Conservation (phyloP, 163 green algal species). For the Prototheca stagnorum region DNA sequence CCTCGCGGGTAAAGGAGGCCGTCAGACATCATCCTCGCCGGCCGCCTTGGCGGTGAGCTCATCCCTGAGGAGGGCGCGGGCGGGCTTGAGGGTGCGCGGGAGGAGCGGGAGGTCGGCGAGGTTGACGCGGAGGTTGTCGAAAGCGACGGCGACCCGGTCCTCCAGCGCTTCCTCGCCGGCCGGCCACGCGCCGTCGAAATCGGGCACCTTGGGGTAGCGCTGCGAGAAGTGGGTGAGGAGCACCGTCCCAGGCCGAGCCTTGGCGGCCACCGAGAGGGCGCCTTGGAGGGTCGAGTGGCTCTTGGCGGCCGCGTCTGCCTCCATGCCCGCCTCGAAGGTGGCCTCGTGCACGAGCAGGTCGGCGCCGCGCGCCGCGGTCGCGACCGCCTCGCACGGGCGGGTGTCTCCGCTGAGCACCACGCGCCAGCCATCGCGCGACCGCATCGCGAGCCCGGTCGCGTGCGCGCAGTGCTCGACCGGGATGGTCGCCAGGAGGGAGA, state of each 20-base stretch:
- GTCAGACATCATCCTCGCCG: too few relatives aligned
- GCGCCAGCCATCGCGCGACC: conserved; percentile 15
- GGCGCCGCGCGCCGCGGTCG: conserved; percentile 51
- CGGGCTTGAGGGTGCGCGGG: too few relatives aligned
- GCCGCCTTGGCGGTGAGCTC: too few relatives aligned
- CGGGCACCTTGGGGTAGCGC: conserved; percentile 78
- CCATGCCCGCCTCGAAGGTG: conserved; percentile 80
- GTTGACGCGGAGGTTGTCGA: conserved; percentile 72
- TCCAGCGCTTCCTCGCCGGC: not conserved
- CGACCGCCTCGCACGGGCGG: conserved; percentile 51
- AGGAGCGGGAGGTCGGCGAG: conserved; percentile 55
- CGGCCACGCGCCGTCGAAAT: conserved; percentile 22
- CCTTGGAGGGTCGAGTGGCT: conserved; percentile 75
- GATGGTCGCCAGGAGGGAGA: conserved; percentile 46
- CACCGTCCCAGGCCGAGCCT: conserved; percentile 58
- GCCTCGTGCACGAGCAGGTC: conserved; percentile 93
- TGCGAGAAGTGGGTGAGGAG: conserved; percentile 95
- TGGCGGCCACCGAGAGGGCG: conserved; percentile 42
- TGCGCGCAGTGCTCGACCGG: conserved; percentile 58
- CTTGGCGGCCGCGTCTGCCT: conserved; percentile 70
- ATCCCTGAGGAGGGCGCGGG: too few relatives aligned
- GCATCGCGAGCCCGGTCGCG: conserved; percentile 18
- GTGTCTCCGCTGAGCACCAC: conserved; percentile 88
- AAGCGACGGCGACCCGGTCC: conserved; percentile 48
- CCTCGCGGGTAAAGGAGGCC: too few relatives aligned